These are phyloP conservation scores for Volvox reticuliferus DNA, from an alignment of 139 green algal species.

Conservation along the genomic window DNA sequence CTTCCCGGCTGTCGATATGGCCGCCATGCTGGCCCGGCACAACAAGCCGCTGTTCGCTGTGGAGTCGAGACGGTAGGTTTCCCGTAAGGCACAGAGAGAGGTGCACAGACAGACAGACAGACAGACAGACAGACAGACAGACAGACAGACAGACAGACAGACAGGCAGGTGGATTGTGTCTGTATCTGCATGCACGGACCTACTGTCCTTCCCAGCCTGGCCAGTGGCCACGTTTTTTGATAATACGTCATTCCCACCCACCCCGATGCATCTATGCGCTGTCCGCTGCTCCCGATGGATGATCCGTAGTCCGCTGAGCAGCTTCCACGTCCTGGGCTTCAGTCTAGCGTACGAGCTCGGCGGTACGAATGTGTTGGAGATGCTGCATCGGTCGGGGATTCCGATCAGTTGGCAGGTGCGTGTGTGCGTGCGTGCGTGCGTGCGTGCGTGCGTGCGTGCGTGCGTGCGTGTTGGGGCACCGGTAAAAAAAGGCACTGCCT, in stretches of 20 bases:
- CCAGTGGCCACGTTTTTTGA: too few relatives aligned
- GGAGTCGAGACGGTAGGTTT: constrained; percentile 36
- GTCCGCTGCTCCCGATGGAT: too few relatives aligned
- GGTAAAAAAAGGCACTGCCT: too few relatives aligned
- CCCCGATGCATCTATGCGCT: too few relatives aligned
- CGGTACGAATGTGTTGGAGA: constrained; percentile 83
- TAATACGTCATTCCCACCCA: too few relatives aligned
- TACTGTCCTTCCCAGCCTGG: background rate
- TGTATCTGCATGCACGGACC: background rate
- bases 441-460: background rate
- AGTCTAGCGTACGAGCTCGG: constrained; percentile 75
- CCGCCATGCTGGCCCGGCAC: constrained; percentile 63
- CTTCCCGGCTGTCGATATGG: constrained; percentile 63
- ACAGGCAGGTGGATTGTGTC: background rate
- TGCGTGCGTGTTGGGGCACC: too few relatives aligned
- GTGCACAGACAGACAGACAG: background rate
- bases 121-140: background rate
- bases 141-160: background rate
- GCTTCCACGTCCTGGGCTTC: constrained; percentile 81
- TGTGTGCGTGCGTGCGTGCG: background rate
- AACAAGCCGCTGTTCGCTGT: constrained; percentile 74
- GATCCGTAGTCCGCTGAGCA: constrained; percentile 45
- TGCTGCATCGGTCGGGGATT: constrained; percentile 68
- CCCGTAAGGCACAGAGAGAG: too few relatives aligned
- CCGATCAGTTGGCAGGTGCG: constrained; percentile 49